Conservation (phyloP, 352 stramenopile genomes). For the Pythium insidiosum region DNA sequence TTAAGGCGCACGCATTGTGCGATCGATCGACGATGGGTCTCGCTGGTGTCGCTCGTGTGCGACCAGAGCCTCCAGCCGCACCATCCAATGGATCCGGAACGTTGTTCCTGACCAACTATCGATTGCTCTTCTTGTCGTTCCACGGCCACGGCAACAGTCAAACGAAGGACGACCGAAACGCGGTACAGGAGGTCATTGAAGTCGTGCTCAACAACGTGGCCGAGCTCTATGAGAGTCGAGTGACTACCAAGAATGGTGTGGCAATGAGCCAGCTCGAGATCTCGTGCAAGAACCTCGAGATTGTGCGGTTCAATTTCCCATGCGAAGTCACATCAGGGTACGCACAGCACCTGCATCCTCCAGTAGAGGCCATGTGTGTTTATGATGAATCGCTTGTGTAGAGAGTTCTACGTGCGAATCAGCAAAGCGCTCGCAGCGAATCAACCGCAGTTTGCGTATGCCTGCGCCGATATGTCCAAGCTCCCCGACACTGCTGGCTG, state of each 20-base stretch:
- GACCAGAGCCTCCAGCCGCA: neutral
- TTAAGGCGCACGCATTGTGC: slow-evolving; percentile 66
- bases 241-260: slow-evolving; percentile 26
- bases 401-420: slow-evolving; percentile 60
- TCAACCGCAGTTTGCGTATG: slow-evolving; percentile 44
- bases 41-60: slow-evolving; percentile 15
- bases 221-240: slow-evolving; percentile 53
- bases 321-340: slow-evolving; percentile 49
- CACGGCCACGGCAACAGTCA: slow-evolving; percentile 19
- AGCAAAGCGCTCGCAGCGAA: slow-evolving; percentile 46
- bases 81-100: slow-evolving; percentile 40
- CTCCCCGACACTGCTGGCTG: slow-evolving; percentile 44
- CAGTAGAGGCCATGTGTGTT: no score
- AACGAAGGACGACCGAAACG: slow-evolving; percentile 2
- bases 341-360: no score
- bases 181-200: slow-evolving; percentile 43
- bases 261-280: slow-evolving; percentile 67
- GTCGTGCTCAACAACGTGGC: slow-evolving; percentile 70
- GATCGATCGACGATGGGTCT: slow-evolving; percentile 40
- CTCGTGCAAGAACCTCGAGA: slow-evolving; percentile 83
- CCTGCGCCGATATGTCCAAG: slow-evolving; percentile 19
- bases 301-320: slow-evolving; percentile 73
- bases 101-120: slow-evolving; percentile 66
- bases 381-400: slow-evolving; percentile 8
- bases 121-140: slow-evolving; percentile 69